Conservation (phyloP, 2,329 filamentous ascomycete genomes). For the Trichoderma harzianum region DNA sequence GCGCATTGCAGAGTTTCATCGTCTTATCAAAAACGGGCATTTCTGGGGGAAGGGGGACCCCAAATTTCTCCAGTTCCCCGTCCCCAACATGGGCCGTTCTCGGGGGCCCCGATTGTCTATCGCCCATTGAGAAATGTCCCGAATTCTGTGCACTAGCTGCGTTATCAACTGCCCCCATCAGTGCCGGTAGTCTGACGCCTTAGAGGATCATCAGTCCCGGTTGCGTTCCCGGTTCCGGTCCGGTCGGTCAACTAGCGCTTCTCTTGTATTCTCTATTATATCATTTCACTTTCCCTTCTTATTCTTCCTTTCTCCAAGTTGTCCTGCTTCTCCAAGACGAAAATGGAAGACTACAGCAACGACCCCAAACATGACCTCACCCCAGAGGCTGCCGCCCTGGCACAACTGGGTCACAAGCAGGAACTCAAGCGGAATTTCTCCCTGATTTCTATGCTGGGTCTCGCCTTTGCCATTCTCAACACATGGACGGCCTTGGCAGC, state of each 20-base stretch:
- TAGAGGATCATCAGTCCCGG: slow-evolving; percentile 1
- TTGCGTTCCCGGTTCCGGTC: neutral
- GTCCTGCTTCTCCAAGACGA: slow-evolving; percentile 1
- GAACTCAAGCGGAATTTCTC: slow-evolving; percentile 50
- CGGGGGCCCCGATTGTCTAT: slow-evolving; percentile 14
- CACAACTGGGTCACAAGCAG: slow-evolving; percentile 46
- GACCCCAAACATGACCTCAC: neutral
- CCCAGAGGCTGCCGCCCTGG: slow-evolving; percentile 40
- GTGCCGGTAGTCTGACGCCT: slow-evolving; percentile 9
- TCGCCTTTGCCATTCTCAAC: slow-evolving; percentile 49
- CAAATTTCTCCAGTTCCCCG: slow-evolving; percentile 15
- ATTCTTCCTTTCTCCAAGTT: neutral
- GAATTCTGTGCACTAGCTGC: neutral
- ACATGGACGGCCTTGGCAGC: slow-evolving; percentile 49
- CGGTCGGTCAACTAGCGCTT: neutral
- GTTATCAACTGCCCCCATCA: slow-evolving; percentile 5
- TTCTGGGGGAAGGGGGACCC: slow-evolving; percentile 2
- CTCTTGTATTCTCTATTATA: neutral
- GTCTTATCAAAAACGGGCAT: slow-evolving; percentile 17
- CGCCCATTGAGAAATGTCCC: neutral
- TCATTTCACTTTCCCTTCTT: neutral
- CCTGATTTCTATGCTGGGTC: slow-evolving; percentile 45
- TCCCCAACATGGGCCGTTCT: slow-evolving; percentile 3
- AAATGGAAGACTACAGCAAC: slow-evolving; percentile 15
- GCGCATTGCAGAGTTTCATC: neutral